A percentile compares a stretch with the other conserved stretches of the same genome.
These are phyloP conservation scores for Cladosporium sp. DNA, from an alignment of 2,329 filamentous ascomycete genomes.

Conservation along the genomic window DNA sequence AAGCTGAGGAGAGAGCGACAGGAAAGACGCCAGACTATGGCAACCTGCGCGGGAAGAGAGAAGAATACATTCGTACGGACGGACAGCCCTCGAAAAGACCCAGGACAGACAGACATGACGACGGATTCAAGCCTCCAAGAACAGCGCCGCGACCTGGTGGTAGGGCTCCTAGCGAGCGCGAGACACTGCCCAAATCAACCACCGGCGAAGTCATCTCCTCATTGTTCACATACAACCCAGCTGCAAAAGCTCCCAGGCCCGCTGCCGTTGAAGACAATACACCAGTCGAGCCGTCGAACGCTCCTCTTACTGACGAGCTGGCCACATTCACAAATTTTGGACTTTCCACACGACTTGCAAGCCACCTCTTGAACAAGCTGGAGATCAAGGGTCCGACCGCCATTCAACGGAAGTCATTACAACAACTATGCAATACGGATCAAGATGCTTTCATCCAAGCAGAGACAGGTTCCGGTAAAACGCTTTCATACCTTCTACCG, in stretches of 20 bases:
- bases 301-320: conserved; percentile 76
- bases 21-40: conserved; percentile 16
- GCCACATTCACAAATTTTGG: conserved; percentile 84
- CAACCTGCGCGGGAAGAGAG: conserved; percentile 19
- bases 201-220: conserved; percentile 68
- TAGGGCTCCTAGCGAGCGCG: conserved; percentile 4
- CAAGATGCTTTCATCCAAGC: conserved; percentile 94
- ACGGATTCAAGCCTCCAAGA: conserved; percentile 9
- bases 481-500: conserved; percentile 88
- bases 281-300: conserved; percentile 76
- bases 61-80: conserved; percentile 18
- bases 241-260: conserved; percentile 57
- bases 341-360: conserved; percentile 72
- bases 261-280: conserved; percentile 42
- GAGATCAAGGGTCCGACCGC: conserved; percentile 86
- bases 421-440: conserved; percentile 73
- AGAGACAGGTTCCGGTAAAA: conserved; percentile 96
- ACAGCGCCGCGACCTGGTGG: conserved; percentile 9
- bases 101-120: conserved; percentile 15
- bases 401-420: conserved; percentile 86
- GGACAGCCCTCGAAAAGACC: conserved; percentile 17
- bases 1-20: conserved; percentile 24
- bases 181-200: conserved; percentile 12
- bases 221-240: conserved; percentile 86
- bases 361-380: conserved; percentile 80